A percentile compares a stretch with the other conserved stretches of the same genome.
Conservation (phyloP, 768 basidiomycete species). For the Dioszegia crocea region DNA sequence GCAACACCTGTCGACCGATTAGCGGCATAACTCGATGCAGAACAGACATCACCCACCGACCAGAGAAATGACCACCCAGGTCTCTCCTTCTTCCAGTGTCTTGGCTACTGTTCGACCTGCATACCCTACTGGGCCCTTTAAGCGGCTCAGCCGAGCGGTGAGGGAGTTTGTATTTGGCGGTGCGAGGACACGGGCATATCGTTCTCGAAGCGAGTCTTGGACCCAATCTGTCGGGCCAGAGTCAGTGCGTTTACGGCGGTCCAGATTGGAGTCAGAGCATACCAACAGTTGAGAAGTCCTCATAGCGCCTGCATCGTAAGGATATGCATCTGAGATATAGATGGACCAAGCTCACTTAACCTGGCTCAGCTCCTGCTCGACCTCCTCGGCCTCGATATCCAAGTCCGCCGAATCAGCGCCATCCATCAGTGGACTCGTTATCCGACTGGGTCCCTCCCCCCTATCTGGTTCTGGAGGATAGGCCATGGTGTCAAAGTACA, state of each 20-base stretch:
- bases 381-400: conserved; percentile 21
- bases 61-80: conserved; percentile 84
- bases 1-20: conserved; percentile 60
- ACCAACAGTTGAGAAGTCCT: conserved; percentile 95
- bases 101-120: conserved; percentile 63
- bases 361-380: conserved; percentile 29
- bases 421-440: conserved; percentile 27
- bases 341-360: conserved; percentile 20
- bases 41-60: conserved; percentile 64
- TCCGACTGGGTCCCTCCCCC: conserved; percentile 6
- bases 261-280: conserved; percentile 29
- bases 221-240: conserved; percentile 74
- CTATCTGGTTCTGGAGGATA: conserved; percentile 22
- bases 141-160: conserved; percentile 47
- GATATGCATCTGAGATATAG: neutral
- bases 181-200: conserved; percentile 60
- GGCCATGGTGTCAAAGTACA: conserved; percentile 17
- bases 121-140: conserved; percentile 43
- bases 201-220: conserved; percentile 85
- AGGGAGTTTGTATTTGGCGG: conserved; percentile 47
- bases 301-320: conserved; percentile 64
- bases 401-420: conserved; percentile 10
- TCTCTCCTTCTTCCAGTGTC: conserved; percentile 68
- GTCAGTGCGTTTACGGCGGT: neutral
- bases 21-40: neutral